Percentiles rank a stretch among this genome's conserved stretches.
Evolutionary conservation across 1,284 basidiomycete genomes (phyloP).

Genomic region (Cryptococcus maquisensis): DNA sequence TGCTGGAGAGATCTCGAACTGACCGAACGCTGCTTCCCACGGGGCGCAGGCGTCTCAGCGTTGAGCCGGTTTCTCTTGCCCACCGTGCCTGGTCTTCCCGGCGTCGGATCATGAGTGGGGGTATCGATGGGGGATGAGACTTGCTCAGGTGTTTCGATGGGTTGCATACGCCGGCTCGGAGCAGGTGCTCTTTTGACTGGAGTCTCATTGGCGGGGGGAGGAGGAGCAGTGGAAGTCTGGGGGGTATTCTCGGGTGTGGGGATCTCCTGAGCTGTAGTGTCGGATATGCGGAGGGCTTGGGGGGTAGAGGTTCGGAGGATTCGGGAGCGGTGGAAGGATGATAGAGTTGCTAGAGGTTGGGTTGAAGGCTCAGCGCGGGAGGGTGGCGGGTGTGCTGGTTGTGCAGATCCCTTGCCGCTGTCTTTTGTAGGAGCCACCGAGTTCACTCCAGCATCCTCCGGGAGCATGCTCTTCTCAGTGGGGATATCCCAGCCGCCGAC

Average conservation of each 20-base stretch:
- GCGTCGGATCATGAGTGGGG: slow-evolving; percentile 7
- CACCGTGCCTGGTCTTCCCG: not conserved
- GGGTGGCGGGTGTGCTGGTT: too few species aligned
- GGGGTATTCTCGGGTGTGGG: slow-evolving; percentile 12
- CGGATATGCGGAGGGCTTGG: not conserved
- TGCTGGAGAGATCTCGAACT: slow-evolving; percentile 17
- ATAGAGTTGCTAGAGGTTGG: not conserved
- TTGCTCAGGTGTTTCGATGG: slow-evolving; percentile 13
- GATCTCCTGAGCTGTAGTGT: slow-evolving; percentile 14
- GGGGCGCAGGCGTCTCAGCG: slow-evolving; percentile 27
- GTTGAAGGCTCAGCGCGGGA: too few species aligned
- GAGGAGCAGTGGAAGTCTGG: slow-evolving; percentile 1
- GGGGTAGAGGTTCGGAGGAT: slow-evolving; percentile 13
- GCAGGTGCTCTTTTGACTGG: not conserved
- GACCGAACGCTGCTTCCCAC: slow-evolving; percentile 17
- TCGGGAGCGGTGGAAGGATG: slow-evolving; percentile 12
- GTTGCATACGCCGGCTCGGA: not conserved
- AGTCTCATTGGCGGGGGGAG: not conserved
- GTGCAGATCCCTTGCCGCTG: too few species aligned
- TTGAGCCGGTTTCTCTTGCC: slow-evolving; percentile 25
- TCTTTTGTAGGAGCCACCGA: too few species aligned
- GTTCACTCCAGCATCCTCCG: too few species aligned
- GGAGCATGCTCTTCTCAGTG: too few species aligned
- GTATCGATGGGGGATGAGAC: slow-evolving; percentile 32
- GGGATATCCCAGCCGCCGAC: too few species aligned